A percentile compares a stretch with the other conserved stretches of the same genome.
phyloP scores from a whole-genome alignment of 768 basidiomycete species.

The Phaeotremella fagi region DNA sequence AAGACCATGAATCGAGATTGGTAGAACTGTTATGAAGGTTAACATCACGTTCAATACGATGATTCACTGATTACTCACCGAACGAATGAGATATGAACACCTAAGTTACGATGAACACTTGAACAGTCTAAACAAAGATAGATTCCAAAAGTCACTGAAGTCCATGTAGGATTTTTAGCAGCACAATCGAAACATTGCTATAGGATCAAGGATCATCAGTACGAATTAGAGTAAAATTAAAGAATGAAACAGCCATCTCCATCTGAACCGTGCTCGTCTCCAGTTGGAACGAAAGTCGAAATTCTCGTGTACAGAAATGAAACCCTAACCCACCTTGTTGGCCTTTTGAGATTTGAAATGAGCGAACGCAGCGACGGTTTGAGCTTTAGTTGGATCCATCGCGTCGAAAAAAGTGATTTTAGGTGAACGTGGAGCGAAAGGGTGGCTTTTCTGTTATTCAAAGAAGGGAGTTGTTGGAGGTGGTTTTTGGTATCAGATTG shows the following conservation, averaged over 20 bases:
- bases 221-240: too few species aligned
- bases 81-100: constrained; percentile 96
- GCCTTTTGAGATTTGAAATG: constrained; percentile 77
- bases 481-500: too few species aligned
- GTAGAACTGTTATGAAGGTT: constrained; percentile 63
- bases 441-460: too few species aligned
- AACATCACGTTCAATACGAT: neutral
- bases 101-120: constrained; percentile 88
- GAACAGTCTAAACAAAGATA: constrained; percentile 99
- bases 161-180: constrained; percentile 96
- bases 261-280: too few species aligned
- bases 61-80: constrained; percentile 59
- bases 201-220: neutral
- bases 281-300: constrained; percentile 1
- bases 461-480: too few species aligned
- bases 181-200: constrained; percentile 91
- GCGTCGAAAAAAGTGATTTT: too few species aligned
- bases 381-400: constrained; percentile 58
- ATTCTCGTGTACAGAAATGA: constrained; percentile 3
- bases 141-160: constrained; percentile 90
- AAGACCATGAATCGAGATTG: constrained; percentile 91
- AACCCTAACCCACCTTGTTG: constrained; percentile 53
- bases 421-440: too few species aligned
- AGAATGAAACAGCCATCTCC: too few species aligned
- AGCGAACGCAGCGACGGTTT: constrained; percentile 80